Conservation (phyloP, 768 basidiomycete genomes). For the Russula sp. region DNA sequence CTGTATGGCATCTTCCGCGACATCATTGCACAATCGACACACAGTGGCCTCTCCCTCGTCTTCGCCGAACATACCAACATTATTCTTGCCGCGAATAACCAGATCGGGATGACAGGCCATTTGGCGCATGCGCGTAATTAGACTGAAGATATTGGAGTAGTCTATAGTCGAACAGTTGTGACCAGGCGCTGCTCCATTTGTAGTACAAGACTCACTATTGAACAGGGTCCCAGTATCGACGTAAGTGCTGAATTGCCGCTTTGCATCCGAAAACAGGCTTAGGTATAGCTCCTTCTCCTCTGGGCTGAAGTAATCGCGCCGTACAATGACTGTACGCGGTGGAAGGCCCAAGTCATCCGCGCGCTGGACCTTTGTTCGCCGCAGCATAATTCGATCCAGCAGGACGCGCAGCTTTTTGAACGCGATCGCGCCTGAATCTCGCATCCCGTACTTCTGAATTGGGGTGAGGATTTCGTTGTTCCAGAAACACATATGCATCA, state of each 20-base stretch:
- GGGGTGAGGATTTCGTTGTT: constrained; percentile 95
- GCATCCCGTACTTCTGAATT: constrained; percentile 86
- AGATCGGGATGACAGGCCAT: constrained; percentile 95
- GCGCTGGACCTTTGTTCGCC: constrained; percentile 84
- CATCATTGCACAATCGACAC: constrained; percentile 93
- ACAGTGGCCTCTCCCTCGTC: constrained; percentile 66
- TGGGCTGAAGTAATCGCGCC: constrained; percentile 88
- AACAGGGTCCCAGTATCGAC: constrained; percentile 84
- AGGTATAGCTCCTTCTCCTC: constrained; percentile 95
- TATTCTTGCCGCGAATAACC: constrained; percentile 84
- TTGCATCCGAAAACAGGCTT: constrained; percentile 88
- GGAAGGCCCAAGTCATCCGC: constrained; percentile 96
- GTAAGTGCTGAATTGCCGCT: constrained; percentile 86
- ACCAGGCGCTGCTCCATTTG: neutral
- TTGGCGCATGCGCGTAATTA: constrained; percentile 94
- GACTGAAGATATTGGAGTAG: constrained; percentile 83
- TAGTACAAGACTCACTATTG: constrained; percentile 59
- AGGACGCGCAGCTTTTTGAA: constrained; percentile 91
- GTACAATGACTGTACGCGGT: constrained; percentile 82
- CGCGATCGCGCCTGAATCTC: constrained; percentile 67
- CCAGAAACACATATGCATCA: constrained; percentile 94
- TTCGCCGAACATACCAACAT: constrained; percentile 51
- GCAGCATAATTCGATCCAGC: constrained; percentile 92
- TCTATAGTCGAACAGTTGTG: constrained; percentile 36
- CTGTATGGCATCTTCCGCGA: constrained; percentile 95